phyloP scores from a whole-genome alignment of 306 rosid species.

The Dalbergia oliveri region DNA sequence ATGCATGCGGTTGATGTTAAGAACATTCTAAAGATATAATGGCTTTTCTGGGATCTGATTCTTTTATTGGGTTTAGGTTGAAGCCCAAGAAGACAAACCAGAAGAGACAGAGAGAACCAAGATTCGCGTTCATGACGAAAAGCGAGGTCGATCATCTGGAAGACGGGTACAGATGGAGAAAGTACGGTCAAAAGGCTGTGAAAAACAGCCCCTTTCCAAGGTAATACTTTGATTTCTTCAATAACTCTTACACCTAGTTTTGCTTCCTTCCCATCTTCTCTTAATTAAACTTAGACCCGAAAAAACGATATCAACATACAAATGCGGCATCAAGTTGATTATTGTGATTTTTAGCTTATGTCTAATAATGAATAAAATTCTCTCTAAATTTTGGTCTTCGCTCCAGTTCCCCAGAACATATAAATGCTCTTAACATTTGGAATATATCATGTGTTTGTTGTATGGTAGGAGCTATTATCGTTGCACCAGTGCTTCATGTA shows the following conservation, averaged over 20 bases:
- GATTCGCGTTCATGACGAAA: conserved; percentile 94
- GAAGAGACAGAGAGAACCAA: conserved; percentile 78
- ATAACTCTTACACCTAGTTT: no score
- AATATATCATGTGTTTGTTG: conserved; percentile 2
- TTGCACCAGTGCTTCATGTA: conserved; percentile 84
- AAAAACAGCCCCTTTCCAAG: conserved; percentile 96
- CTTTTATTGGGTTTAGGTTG: conserved; percentile 52
- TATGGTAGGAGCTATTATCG: conserved; percentile 87
- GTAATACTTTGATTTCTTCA: conserved; percentile 37
- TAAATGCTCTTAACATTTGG: background rate
- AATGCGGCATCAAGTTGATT: no score
- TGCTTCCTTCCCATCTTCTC: background rate
- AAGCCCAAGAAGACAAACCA: conserved; percentile 73
- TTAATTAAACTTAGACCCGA: no score
- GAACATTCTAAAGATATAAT: conserved; percentile 21
- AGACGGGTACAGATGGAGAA: conserved; percentile 99
- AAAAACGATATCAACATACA: no score
- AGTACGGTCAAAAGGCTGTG: conserved; percentile 97
- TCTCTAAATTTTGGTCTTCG: no score
- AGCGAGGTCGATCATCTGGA: conserved; percentile 98
- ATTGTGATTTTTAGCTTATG: no score
- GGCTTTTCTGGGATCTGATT: conserved; percentile 24
- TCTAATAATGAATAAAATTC: background rate
- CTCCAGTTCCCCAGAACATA: no score
- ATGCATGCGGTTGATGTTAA: background rate